A percentile compares a stretch with the other conserved stretches of the same genome.
These are phyloP conservation scores for Cercospora sojina DNA, from an alignment of 2,329 filamentous ascomycete species.

Conservation along the genomic window DNA sequence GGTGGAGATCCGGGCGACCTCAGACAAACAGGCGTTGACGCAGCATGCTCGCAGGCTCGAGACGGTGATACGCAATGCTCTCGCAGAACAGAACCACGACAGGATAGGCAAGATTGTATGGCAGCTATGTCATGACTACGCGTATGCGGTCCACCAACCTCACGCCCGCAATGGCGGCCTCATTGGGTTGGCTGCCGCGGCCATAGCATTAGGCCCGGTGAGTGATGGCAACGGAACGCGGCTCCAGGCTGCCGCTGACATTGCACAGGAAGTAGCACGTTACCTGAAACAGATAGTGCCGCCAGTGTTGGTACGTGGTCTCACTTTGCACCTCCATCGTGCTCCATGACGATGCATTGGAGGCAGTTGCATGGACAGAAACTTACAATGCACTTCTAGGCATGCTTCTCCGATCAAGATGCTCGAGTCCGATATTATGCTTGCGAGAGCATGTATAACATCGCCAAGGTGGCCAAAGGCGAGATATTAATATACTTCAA, in stretches of 20 bases:
- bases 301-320: slow-evolving; percentile 64
- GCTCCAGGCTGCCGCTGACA: not conserved
- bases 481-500: slow-evolving; percentile 98
- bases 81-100: slow-evolving; percentile 72
- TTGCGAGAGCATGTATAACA: slow-evolving; percentile 99
- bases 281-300: slow-evolving; percentile 94
- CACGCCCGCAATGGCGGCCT: slow-evolving; percentile 95
- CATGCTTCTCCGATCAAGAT: slow-evolving; percentile 98
- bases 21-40: slow-evolving; percentile 22
- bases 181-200: slow-evolving; percentile 91
- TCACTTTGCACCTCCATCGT: not conserved
- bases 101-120: slow-evolving; percentile 85
- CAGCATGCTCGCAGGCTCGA: slow-evolving; percentile 65
- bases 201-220: slow-evolving; percentile 90
- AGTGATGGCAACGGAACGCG: slow-evolving; percentile 41
- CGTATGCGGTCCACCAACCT: slow-evolving; percentile 93
- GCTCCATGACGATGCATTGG: not conserved
- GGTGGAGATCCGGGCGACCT: slow-evolving; percentile 15
- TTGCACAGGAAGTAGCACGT: slow-evolving; percentile 74
- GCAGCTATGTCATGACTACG: slow-evolving; percentile 95
- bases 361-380: not conserved
- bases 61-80: slow-evolving; percentile 81
- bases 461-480: slow-evolving; percentile 97
- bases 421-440: slow-evolving; percentile 96
- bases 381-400: slow-evolving; percentile 39